A percentile compares a stretch with the other conserved stretches of the same genome.
Evolutionary conservation across 768 basidiomycete genomes (phyloP).

Genomic region (Paxillus rubicundulus): DNA sequence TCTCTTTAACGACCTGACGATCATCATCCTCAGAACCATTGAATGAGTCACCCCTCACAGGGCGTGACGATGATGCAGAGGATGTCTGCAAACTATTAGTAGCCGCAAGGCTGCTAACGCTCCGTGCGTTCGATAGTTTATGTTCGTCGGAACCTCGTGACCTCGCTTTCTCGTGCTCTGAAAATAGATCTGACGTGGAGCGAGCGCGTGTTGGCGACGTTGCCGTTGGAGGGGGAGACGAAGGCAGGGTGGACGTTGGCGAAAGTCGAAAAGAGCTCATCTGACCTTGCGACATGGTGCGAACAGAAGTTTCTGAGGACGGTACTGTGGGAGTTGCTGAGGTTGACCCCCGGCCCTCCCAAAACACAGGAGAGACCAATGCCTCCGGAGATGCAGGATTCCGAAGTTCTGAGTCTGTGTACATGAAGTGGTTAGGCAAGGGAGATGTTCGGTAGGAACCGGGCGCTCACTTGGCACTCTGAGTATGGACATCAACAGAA

Average conservation of each 20-base stretch:
- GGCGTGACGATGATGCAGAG: constrained; percentile 10
- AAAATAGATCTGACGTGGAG: constrained; percentile 53
- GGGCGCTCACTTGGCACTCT: constrained; percentile 40
- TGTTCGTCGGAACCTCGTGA: constrained; percentile 22
- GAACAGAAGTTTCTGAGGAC: constrained; percentile 36
- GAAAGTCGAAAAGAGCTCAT: constrained; percentile 28
- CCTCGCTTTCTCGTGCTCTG: constrained; percentile 41
- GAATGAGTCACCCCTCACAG: constrained; percentile 9
- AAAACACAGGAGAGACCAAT: constrained; percentile 48
- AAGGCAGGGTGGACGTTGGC: constrained; percentile 34
- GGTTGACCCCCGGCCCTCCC: constrained; percentile 49
- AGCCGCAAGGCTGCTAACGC: constrained; percentile 23
- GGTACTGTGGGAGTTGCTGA: constrained; percentile 53
- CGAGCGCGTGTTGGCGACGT: constrained; percentile 53
- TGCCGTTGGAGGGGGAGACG: constrained; percentile 37
- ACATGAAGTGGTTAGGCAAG: constrained; percentile 17
- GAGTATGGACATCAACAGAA: constrained; percentile 64
- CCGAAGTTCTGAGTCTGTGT: constrained; percentile 44
- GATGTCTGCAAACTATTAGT: constrained; percentile 21
- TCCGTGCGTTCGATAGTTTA: constrained; percentile 32
- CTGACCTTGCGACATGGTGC: constrained; percentile 29
- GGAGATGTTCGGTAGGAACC: background rate
- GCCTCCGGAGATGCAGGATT: constrained; percentile 75
- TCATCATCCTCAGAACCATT: constrained; percentile 27
- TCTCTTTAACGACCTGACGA: constrained; percentile 35